phyloP scores from a whole-genome alignment of 208 protist genomes.

The Kentomonas sorsogonicus region DNA sequence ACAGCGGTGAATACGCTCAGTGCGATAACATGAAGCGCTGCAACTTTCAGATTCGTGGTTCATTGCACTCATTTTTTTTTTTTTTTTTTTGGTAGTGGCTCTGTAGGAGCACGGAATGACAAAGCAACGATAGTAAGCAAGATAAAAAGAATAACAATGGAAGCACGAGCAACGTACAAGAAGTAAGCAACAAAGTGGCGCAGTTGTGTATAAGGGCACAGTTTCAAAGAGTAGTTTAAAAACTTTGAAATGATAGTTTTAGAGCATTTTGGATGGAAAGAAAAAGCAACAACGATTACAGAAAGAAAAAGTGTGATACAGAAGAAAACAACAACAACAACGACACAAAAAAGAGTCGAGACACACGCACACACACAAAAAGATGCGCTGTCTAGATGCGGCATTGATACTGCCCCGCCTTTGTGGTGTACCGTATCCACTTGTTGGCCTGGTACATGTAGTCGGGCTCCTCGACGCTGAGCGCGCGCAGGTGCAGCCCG shows the following conservation, averaged over 20 bases:
- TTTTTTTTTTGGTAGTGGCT: not conserved
- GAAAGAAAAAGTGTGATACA: constrained; percentile 1
- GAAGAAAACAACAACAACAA: not conserved
- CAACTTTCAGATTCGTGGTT: no score
- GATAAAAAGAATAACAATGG: not conserved
- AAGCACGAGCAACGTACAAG: not conserved
- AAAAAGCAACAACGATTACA: no score
- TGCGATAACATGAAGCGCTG: no score
- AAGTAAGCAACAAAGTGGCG: not conserved
- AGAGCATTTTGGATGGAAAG: no score
- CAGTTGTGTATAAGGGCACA: no score
- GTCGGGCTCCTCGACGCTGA: constrained; percentile 84
- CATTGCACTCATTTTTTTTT: constrained; percentile 4
- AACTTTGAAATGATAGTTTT: no score
- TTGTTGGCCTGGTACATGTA: constrained; percentile 91
- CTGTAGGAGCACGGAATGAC: not conserved
- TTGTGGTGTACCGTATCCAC: constrained; percentile 98
- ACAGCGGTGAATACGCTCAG: no score
- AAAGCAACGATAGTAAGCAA: not conserved
- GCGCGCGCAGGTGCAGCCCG: constrained; percentile 93
- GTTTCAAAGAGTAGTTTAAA: no score
- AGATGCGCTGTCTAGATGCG: constrained; percentile 61
- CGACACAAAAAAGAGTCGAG: not conserved
- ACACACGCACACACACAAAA: not conserved
- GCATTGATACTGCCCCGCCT: constrained; percentile 96